Evolutionary conservation across 176 grass and related monocot genomes (phyloP), one percentile per base, ranked within the genome.

Genomic region (Echinochloa phyllopogon): DNA sequence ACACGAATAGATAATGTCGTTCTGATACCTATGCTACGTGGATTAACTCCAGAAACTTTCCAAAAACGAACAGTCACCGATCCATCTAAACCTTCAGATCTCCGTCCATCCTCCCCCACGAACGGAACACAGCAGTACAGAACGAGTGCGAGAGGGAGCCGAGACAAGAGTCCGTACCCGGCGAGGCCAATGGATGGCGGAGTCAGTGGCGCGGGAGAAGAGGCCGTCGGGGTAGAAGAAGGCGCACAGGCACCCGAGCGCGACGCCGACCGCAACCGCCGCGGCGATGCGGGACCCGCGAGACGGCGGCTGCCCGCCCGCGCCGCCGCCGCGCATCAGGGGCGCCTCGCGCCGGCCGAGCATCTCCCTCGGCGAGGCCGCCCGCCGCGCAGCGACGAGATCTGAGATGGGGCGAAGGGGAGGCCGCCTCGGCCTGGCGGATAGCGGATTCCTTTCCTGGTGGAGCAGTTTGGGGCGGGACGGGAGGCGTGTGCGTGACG

Each of bases 211-310:
- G 42, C 64, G 76, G 60, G 86, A 68, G 82, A 99, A 56, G 83
- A 99, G 79, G n/a, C 96, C 96, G 27, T 94, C 91, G 39, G 96
- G 96, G 80, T 94, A 96, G 89, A 99, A 71, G 67, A 94, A 99
- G 8, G 93, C 96, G 77, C 86, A 94, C 41, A 96, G 48, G 82
- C 93, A 94, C 20, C 93, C 93, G 63, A 99, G 76, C 45, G 92
- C 37, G 85, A 99, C 71, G 57, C 96, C 96, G 18, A 99, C 59
- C 65, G 72, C 86, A 13, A 96, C 88, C 41, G 93, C 96, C 4
- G 86, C 85, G 57, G 90, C 90, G 91, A 99, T 94, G 56, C 87
- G 92, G 58, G 93, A 87, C 84, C 87, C 93, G 9, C 96, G 96
- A 1, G 89, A 99, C 63, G 85, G 88, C 88, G 73, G 80, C 65